Evolutionary conservation across 2,329 filamentous ascomycete species (phyloP).

Genomic region (Xylariales sp.): DNA sequence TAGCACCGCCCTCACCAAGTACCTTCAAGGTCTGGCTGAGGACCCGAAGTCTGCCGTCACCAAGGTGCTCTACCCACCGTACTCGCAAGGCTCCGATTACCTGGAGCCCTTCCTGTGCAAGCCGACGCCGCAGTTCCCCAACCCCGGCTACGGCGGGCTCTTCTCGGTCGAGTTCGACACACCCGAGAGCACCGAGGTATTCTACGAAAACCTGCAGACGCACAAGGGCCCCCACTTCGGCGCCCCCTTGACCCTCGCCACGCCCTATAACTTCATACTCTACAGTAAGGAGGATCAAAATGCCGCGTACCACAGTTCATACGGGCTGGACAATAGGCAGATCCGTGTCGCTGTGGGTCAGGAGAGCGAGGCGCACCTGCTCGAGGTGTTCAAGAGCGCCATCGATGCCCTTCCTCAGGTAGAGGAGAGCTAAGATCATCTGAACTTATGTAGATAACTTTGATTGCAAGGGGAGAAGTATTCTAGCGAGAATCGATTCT

Average conservation of each 20-base stretch:
- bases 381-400: constrained; percentile 17
- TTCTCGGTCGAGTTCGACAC: constrained; percentile 45
- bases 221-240: constrained; percentile 51
- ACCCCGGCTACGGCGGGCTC: constrained; percentile 51
- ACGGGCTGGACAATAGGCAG: constrained; percentile 34
- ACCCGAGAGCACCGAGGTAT: constrained; percentile 34
- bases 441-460: too few relatives aligned
- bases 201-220: constrained; percentile 45
- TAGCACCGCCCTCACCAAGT: constrained; percentile 34
- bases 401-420: constrained; percentile 4
- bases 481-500: too few relatives aligned
- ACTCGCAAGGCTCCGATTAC: constrained; percentile 11
- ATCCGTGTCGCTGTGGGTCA: constrained; percentile 44
- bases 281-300: constrained; percentile 37
- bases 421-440: constrained; percentile 3
- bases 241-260: constrained; percentile 44
- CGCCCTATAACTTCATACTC: constrained; percentile 42
- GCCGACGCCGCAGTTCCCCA: constrained; percentile 36
- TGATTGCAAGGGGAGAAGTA: too few relatives aligned
- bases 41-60: constrained; percentile 29
- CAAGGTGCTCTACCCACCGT: constrained; percentile 39
- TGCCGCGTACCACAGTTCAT: constrained; percentile 28
- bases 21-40: constrained; percentile 26
- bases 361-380: constrained; percentile 36
- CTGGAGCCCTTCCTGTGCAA: constrained; percentile 25